Percentiles rank a stretch among this genome's conserved stretches.
Conservation (phyloP, 331 rosid species). For the Quercus tomentella region DNA sequence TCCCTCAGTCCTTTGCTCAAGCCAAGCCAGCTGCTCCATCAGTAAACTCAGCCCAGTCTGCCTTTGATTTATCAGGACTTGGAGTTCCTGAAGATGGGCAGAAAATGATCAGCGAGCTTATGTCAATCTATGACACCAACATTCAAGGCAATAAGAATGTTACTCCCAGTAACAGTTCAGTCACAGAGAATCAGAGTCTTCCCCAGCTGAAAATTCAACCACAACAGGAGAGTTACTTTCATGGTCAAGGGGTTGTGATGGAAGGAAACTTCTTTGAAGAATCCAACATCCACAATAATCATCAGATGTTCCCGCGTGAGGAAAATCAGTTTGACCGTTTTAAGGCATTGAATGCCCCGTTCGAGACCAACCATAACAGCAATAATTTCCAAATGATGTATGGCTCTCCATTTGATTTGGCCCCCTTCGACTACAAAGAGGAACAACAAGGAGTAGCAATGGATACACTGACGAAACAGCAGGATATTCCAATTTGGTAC, state of each 20-base stretch:
- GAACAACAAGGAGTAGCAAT: slow-evolving; percentile 47
- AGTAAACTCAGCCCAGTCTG: slow-evolving; percentile 25
- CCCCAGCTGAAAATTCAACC: slow-evolving; percentile 36
- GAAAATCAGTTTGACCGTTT: slow-evolving; percentile 53
- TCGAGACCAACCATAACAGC: slow-evolving; percentile 41
- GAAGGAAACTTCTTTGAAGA: slow-evolving; percentile 46
- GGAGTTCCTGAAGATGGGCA: slow-evolving; percentile 80
- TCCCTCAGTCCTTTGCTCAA: slow-evolving; percentile 47
- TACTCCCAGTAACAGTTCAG: slow-evolving; percentile 20
- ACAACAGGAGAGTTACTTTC: slow-evolving; percentile 43
- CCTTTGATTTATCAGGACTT: slow-evolving; percentile 45
- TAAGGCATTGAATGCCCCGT: slow-evolving; percentile 42
- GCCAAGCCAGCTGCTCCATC: slow-evolving; percentile 38
- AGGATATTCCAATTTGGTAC: slow-evolving; percentile 49
- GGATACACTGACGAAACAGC: slow-evolving; percentile 38
- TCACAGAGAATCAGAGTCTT: slow-evolving; percentile 34
- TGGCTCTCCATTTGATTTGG: slow-evolving; percentile 48
- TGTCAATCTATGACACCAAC: slow-evolving; percentile 66
- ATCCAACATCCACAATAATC: slow-evolving; percentile 27
- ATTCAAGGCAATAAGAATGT: slow-evolving; percentile 39
- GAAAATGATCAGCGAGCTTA: slow-evolving; percentile 67
- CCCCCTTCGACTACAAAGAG: slow-evolving; percentile 46
- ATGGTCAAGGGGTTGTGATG: slow-evolving; percentile 38
- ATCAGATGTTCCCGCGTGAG: slow-evolving; percentile 30
- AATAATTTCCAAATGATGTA: slow-evolving; percentile 41